Base-by-base conservation (phyloP, 2,329 filamentous ascomycete genomes). In the Hymenoscyphus occultus region DNA sequence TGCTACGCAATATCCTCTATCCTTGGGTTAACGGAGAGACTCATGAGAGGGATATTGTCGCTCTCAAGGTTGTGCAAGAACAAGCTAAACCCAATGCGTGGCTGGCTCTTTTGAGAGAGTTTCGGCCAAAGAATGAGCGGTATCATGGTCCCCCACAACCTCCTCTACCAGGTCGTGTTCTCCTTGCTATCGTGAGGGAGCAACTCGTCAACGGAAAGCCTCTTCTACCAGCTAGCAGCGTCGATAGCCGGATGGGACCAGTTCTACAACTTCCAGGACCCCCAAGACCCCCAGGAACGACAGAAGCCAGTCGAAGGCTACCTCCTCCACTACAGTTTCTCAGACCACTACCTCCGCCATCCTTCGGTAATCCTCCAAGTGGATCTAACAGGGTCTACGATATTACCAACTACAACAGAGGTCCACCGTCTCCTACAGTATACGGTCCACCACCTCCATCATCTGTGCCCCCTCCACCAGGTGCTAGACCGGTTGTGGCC, bases 141-240 rank as follows among this genome's bases (percentile, higher is more conserved):
- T n/a, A 16, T 57, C 56, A 35, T 57, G 48, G 48, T 54, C 5
- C 56, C n/a, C 19, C 7, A 10, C 42, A n/a, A 64, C 31, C 58
- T 62, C 10, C 59, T 62, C 22, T 4, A 35, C 16, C 3, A 13
- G 54, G 63, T 3, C 65, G 70, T 28, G 56, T 68, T 13, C 39
- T 74, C 7, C 65, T 74, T 13, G 72, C 67, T 4, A 74, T 74
- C 28, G 48, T 71, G 16, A 65, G 70, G 28, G 71, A 73, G 60
- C 67, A 69, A n/a, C 42, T 70, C 2, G 31, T 70, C 0, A 63
- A 71, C 60, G 71, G 66, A 1, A 67, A 72, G 19, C 40, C 63
- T 6, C n/a, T 66, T 19, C 31, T 64, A 39, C 59, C 59, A 39
- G 48, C 19, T 12, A 28, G 48, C 48, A 28, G 9, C 7, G 7